Conservation (phyloP, 495 filamentous ascomycete genomes). For the Lichenothelia convexa region DNA sequence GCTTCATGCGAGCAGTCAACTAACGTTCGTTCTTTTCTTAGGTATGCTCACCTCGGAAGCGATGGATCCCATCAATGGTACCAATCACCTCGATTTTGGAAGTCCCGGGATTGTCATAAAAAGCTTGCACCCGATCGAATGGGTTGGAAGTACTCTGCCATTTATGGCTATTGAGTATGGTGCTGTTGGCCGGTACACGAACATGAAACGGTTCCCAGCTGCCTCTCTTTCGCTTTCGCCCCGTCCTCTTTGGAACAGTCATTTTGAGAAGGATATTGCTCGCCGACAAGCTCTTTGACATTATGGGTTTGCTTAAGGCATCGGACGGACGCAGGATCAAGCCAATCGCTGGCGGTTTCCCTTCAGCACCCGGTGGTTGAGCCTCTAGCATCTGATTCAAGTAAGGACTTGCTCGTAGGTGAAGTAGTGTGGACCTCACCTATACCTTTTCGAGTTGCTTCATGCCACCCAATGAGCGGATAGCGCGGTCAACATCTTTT, state of each 20-base stretch:
- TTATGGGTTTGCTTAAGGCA: conserved; percentile 51
- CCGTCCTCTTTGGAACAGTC: conserved; percentile 69
- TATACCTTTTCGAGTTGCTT: conserved; percentile 39
- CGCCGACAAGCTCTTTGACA: conserved; percentile 49
- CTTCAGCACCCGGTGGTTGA: background rate
- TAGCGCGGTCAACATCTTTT: conserved; percentile 60
- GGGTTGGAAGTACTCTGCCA: background rate
- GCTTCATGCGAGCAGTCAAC: background rate
- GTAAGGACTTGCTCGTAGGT: too few species aligned
- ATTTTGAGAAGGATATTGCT: conserved; percentile 76
- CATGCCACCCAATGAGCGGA: conserved; percentile 58
- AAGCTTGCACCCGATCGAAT: conserved; percentile 34
- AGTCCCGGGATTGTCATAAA: conserved; percentile 50
- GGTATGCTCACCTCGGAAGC: conserved; percentile 48
- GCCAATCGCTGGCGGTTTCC: conserved; percentile 19
- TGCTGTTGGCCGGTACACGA: too few species aligned
- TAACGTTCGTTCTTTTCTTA: background rate
- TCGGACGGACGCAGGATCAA: conserved; percentile 63
- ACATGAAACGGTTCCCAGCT: conserved; percentile 43
- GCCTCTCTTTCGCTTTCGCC: conserved; percentile 64
- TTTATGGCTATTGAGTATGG: too few species aligned
- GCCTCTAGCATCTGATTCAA: too few species aligned
- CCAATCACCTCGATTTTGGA: conserved; percentile 60
- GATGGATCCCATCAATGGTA: conserved; percentile 58
- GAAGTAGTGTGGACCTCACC: background rate